Evolutionary conservation across 2,329 filamentous ascomycete genomes (phyloP).

Genomic region (Ophiostoma novo-ulmi): DNA sequence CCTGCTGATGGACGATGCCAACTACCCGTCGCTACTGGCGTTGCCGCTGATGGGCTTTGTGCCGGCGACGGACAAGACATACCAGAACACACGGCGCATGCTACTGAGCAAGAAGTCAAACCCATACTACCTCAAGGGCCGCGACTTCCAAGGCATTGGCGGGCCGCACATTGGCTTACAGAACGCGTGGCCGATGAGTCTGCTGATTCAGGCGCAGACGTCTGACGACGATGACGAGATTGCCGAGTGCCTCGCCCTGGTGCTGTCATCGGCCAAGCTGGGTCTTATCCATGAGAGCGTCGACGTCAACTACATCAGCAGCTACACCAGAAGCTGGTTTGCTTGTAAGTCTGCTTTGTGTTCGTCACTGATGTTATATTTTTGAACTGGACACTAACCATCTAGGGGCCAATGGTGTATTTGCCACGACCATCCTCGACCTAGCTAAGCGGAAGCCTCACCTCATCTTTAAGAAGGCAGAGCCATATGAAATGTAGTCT

Average conservation of each 20-base stretch:
- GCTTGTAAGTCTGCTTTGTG: conserved; percentile 51
- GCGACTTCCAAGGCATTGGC: conserved; percentile 79
- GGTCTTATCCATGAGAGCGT: conserved; percentile 91
- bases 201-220: conserved; percentile 87
- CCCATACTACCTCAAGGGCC: conserved; percentile 79
- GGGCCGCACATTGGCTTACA: conserved; percentile 73
- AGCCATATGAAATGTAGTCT: conserved; percentile 51
- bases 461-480: conserved; percentile 66
- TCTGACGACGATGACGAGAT: conserved; percentile 81
- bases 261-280: conserved; percentile 68
- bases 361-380: neutral
- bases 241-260: conserved; percentile 61
- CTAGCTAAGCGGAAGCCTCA: conserved; percentile 83
- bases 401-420: conserved; percentile 85
- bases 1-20: conserved; percentile 86
- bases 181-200: conserved; percentile 95
- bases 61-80: conserved; percentile 58
- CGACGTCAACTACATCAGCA: conserved; percentile 61
- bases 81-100: conserved; percentile 79
- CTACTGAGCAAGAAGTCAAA: conserved; percentile 71
- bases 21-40: conserved; percentile 74
- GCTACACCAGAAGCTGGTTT: conserved; percentile 90
- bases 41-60: conserved; percentile 76
- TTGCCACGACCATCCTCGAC: conserved; percentile 86
- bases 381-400: conserved; percentile 20